These are phyloP conservation scores for Trifolium pratense DNA, from an alignment of 306 rosid species.

Conservation along the genomic window DNA sequence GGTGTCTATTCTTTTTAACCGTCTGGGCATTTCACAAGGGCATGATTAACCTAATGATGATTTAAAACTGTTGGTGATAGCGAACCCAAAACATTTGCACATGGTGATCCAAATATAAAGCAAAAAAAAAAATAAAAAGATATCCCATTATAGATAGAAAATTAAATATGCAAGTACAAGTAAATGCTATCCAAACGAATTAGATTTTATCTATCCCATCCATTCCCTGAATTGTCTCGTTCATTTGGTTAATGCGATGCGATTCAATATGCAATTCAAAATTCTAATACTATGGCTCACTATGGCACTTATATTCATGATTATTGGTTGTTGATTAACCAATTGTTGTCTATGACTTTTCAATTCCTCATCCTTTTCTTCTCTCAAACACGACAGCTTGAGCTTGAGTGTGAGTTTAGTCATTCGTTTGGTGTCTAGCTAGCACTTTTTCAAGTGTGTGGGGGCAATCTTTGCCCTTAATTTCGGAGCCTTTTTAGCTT, in stretches of 20 bases:
- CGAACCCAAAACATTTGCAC: conserved; percentile 36
- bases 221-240: conserved; percentile 13
- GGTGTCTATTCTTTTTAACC: neutral
- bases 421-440: conserved; percentile 34
- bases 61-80: neutral
- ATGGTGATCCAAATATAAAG: conserved; percentile 10
- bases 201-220: neutral
- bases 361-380: conserved; percentile 15
- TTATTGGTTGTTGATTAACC: conserved; percentile 42
- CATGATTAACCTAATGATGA: conserved; percentile 25
- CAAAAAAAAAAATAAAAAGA: neutral
- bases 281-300: conserved; percentile 1
- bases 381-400: conserved; percentile 34
- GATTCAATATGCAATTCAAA: conserved; percentile 21
- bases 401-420: conserved; percentile 29
- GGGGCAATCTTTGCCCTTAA: conserved; percentile 31
- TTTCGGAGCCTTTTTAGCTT: no score
- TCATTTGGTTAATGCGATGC: conserved; percentile 8
- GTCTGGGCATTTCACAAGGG: neutral
- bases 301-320: conserved; percentile 13
- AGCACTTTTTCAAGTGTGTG: conserved; percentile 43
- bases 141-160: neutral
- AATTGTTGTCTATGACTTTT: conserved; percentile 12
- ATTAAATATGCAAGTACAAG: neutral
- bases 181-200: neutral